A percentile compares a stretch with the other conserved stretches of the same genome.
Conservation (phyloP, 768 basidiomycete genomes). For the Suillus lakei region DNA sequence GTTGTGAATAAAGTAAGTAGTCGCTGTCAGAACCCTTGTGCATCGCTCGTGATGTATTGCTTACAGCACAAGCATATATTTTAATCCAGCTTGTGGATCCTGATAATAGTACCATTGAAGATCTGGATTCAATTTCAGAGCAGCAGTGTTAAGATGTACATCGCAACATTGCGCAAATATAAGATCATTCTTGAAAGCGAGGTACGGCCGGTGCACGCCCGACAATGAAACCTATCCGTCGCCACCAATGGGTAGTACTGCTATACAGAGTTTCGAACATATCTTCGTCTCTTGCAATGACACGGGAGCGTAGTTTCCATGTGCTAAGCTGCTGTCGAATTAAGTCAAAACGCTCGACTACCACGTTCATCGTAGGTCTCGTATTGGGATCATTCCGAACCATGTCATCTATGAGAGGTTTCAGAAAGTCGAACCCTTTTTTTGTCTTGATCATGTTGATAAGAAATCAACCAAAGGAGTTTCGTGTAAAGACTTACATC, state of each 20-base stretch:
- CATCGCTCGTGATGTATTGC: background rate
- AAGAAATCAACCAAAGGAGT: background rate
- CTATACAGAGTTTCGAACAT: constrained; percentile 17
- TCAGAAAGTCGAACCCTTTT: constrained; percentile 26
- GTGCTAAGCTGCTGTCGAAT: constrained; percentile 15
- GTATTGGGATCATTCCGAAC: constrained; percentile 22
- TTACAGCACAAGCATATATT: no score
- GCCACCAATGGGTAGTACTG: constrained; percentile 28
- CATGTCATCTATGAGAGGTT: constrained; percentile 26
- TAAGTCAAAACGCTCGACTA: constrained; percentile 20
- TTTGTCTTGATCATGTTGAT: constrained; percentile 3
- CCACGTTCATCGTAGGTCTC: constrained; percentile 29
- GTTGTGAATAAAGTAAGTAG: background rate
- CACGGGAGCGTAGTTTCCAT: constrained; percentile 32
- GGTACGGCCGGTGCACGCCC: background rate
- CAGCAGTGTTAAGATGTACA: no score
- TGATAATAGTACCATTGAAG: no score
- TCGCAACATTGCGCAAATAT: no score
- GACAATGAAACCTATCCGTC: constrained; percentile 20
- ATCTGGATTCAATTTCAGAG: no score
- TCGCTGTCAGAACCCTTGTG: background rate
- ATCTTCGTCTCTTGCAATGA: constrained; percentile 21
- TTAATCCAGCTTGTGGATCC: no score
- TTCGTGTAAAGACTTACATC: constrained; percentile 23
- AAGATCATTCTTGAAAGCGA: background rate